Evolutionary conservation across 2,329 filamentous ascomycete species (phyloP).

Genomic region (Stagonosporopsis vannaccii): DNA sequence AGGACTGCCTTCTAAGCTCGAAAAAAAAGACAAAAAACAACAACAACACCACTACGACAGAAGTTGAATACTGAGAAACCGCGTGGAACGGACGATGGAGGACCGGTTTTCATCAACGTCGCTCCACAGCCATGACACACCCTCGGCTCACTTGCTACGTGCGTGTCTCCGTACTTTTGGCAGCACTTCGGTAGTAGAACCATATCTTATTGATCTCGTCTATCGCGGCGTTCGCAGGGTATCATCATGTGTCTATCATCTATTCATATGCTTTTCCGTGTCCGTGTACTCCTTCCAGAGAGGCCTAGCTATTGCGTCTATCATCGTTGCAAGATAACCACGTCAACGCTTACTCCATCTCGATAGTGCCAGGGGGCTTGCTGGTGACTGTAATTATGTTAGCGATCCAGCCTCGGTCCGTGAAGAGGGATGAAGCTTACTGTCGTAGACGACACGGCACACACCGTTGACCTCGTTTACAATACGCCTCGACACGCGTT

Average conservation of each 20-base stretch:
- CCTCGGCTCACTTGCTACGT: not conserved
- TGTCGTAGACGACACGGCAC: slow-evolving; percentile 74
- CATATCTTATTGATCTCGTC: slow-evolving; percentile 18
- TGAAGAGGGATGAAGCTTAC: slow-evolving; percentile 50
- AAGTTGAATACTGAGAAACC: not conserved
- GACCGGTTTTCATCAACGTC: not conserved
- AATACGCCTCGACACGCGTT: slow-evolving; percentile 70
- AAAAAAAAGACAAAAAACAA: not conserved
- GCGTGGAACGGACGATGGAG: not conserved
- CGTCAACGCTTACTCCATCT: slow-evolving; percentile 68
- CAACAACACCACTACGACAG: too few relatives aligned
- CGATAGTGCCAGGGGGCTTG: slow-evolving; percentile 76
- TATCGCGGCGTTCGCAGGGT: slow-evolving; percentile 29
- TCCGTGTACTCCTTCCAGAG: slow-evolving; percentile 4
- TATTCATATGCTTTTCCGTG: slow-evolving; percentile 25
- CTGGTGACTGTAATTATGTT: slow-evolving; percentile 59
- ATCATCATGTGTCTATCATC: slow-evolving; percentile 36
- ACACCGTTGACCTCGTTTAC: slow-evolving; percentile 79
- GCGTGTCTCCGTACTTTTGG: slow-evolving; percentile 16
- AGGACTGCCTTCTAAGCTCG: not conserved
- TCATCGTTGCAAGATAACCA: not conserved
- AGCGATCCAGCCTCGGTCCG: slow-evolving; percentile 12
- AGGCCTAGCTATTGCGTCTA: slow-evolving; percentile 3
- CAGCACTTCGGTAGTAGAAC: slow-evolving; percentile 32
- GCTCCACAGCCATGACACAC: not conserved